Conservation (phyloP, 78 protist species). For the Corallochytrium limacisporum region DNA sequence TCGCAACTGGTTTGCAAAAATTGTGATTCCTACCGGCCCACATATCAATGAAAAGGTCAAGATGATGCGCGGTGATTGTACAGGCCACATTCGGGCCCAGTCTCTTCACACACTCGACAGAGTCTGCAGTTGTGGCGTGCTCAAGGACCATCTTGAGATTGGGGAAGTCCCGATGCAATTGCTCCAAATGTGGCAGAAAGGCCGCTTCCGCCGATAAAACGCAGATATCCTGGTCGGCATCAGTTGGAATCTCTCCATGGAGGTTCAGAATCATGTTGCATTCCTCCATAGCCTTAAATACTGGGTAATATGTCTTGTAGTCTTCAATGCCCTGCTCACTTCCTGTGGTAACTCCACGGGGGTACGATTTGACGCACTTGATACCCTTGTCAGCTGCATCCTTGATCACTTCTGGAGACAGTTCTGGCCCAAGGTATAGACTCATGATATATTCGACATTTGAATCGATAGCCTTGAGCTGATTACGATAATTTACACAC, state of each 20-base stretch:
- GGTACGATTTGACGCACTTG: conserved; percentile 9
- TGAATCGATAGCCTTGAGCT: background rate
- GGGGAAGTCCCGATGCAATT: conserved; percentile 10
- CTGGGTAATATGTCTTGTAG: conserved; percentile 17
- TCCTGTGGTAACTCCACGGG: conserved; percentile 26
- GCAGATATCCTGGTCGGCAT: background rate
- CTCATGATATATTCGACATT: conserved; percentile 1
- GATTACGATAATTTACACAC: background rate
- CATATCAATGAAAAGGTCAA: conserved; percentile 11
- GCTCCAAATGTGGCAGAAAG: background rate
- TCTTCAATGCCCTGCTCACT: conserved; percentile 12
- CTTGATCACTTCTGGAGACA: background rate
- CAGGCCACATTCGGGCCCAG: conserved; percentile 14
- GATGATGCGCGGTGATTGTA: conserved; percentile 29
- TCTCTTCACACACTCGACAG: conserved; percentile 4
- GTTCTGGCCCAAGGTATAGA: background rate
- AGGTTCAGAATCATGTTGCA: conserved; percentile 4
- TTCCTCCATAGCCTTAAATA: conserved; percentile 22
- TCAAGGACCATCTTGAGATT: conserved; percentile 9
- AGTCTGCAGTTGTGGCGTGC: conserved; percentile 8
- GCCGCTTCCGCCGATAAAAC: background rate
- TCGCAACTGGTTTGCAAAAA: conserved; percentile 35
- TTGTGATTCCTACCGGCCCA: conserved; percentile 19
- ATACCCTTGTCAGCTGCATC: background rate
- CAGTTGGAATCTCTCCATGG: conserved; percentile 25